Evolutionary conservation across 169 alveolate genomes (phyloP), one percentile per base, ranked within the genome.

Genomic region (Neospora caninum): DNA sequence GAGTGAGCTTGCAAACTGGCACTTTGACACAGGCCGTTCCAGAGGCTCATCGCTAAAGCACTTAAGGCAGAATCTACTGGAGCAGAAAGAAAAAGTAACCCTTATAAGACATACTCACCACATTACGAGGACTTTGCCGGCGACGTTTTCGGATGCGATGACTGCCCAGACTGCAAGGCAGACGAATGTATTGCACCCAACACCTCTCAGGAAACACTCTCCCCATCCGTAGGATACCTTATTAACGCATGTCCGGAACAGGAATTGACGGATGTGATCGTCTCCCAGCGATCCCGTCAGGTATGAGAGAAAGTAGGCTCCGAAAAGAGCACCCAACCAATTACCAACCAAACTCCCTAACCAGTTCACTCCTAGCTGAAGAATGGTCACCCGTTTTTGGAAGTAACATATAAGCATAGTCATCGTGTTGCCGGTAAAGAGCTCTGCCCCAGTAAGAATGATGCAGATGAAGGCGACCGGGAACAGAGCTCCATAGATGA

Each of bases 341-440:
- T 92, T 92, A 7, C 94, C 94, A 6, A 58, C 4, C 10, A 82
- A 92, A 4, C 91, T 70, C 6, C 94, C 94, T 0, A 58, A 87
- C 94, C 94, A 92, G 91, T 92, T 92, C 36, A 80, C 83, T 16
- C 70, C 69, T 31, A 92, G 70, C 80, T 92, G 92, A 49, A 82
- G 36, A 13, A 54, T 27, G 7, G 94, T 80, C 34, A 92, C 87
- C 36, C 94, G 89, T 29, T 83, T 31, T 38, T 80, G 91, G 0
- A 92, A 53, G 16, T 38, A 58, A 38, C 92, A 80, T 58, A 80
- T 92, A 25, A 92, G 58, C 94, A 92, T 92, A 42, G 94, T 92
- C 94, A 92, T 92, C 45, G 94, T 92, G 88, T 92, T 92, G 67
- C 94, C 94, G 41, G 94, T 92, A 64, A 92, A 92, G 34, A 92